phyloP scores from a whole-genome alignment of 2,329 filamentous ascomycete species.

The Fonsecaea erecta region DNA sequence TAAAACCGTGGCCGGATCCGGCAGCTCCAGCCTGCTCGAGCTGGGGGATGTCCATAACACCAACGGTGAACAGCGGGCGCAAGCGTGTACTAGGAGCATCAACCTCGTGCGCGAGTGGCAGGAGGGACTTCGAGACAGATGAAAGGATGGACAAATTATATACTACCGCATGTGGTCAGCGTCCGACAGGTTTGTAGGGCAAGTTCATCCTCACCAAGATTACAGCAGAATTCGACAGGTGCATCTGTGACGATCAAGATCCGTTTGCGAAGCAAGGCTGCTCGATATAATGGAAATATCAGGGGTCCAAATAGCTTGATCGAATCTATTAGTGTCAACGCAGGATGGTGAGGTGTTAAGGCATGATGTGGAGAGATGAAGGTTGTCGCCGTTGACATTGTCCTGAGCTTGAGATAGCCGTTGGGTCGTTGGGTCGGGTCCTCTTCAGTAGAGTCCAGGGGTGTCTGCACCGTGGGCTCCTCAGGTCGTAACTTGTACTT shows the following conservation, averaged over 20 bases:
- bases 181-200: neutral
- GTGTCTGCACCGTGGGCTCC: slow-evolving; percentile 53
- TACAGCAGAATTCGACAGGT: slow-evolving; percentile 82
- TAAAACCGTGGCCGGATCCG: slow-evolving; percentile 69
- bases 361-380: slow-evolving; percentile 56
- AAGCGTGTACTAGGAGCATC: slow-evolving; percentile 67
- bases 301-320: slow-evolving; percentile 86
- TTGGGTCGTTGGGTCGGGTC: slow-evolving; percentile 36
- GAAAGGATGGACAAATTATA: slow-evolving; percentile 93
- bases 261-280: slow-evolving; percentile 81
- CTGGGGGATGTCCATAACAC: slow-evolving; percentile 87
- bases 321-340: slow-evolving; percentile 76
- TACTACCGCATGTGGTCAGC: slow-evolving; percentile 58
- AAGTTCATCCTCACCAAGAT: slow-evolving; percentile 70
- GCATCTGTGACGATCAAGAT: slow-evolving; percentile 85
- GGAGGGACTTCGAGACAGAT: slow-evolving; percentile 77
- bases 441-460: slow-evolving; percentile 12
- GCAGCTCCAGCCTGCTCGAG: slow-evolving; percentile 55
- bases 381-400: slow-evolving; percentile 50
- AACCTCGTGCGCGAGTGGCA: slow-evolving; percentile 68
- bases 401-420: slow-evolving; percentile 42
- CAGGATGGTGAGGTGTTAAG: slow-evolving; percentile 80
- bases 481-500: slow-evolving; percentile 53
- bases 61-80: slow-evolving; percentile 86
- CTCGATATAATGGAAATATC: slow-evolving; percentile 87